Evolutionary conservation across 192 early-diverging fungal genomes (phyloP), one percentile per base, ranked within the genome.

Genomic region (Lunasporangiospora selenospora): DNA sequence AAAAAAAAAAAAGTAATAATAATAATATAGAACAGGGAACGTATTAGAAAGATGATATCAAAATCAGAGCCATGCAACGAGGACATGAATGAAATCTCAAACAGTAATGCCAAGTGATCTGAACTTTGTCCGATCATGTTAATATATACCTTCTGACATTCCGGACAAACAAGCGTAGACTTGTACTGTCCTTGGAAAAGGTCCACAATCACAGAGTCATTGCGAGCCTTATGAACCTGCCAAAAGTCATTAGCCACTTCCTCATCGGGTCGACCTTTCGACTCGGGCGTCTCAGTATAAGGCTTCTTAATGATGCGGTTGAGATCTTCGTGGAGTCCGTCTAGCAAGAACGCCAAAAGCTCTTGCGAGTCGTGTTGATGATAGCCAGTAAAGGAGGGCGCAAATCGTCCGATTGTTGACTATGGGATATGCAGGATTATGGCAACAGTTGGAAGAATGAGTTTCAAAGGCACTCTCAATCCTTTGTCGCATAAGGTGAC

Each of bases 281-380:
- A 58, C 15, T 73, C 69, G 13, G 69, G 69, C 4, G 58, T 43
- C 26, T 73, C 69, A 3, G 69, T 73, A 0, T 79, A 77, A 9
- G 83, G 77, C 26, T 81, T 83, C 18, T 80, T 65, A 11, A 58
- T 54, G 24, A 89, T 86, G 16, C 88, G 67, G 58, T 99, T 99
- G 30, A 97, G 64, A 54, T 95, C 89, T 71, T 98, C 97, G 60
- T 99, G 96, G 12, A 99, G 71, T 4, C 88, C 80, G 77, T 98
- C 95, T 16, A 98, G 70, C 33, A 99, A 71, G 67, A 93, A 98
- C 3, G 86, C 81, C 4, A 97, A 70, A 65, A 99, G 94, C 75
- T 98, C 96, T 56, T 99, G 97, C 0, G 92, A 91, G 75, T 99
- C 97, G 36, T 99, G 95, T 71, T 99, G 97, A 36, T 98, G 93